These are phyloP conservation scores for Thermochaetoides thermophila DNA, from an alignment of 495 filamentous ascomycete species.

Conservation along the genomic window DNA sequence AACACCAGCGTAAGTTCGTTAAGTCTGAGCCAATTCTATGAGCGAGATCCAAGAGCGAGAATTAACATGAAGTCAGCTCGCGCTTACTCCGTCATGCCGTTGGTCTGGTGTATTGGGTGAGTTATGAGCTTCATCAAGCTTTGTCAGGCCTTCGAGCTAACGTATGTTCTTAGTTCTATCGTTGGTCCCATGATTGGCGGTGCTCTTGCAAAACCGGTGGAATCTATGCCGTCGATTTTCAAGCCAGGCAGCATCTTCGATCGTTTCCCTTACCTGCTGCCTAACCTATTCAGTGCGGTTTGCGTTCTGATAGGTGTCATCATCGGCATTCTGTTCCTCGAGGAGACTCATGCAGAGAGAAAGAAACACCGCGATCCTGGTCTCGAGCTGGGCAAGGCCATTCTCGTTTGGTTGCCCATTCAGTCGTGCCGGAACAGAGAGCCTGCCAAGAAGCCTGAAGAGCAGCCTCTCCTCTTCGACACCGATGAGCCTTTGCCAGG, in stretches of 20 bases:
- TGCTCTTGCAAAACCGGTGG: slow-evolving; percentile 71
- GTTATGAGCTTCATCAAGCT: too few species aligned
- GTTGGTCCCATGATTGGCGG: slow-evolving; percentile 85
- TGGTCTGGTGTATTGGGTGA: slow-evolving; percentile 90
- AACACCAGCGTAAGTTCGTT: slow-evolving; percentile 61
- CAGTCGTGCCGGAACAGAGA: slow-evolving; percentile 8
- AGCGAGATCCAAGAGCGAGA: slow-evolving; percentile 3
- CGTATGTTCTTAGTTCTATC: slow-evolving; percentile 38
- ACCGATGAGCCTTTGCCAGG: slow-evolving; percentile 43
- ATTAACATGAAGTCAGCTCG: slow-evolving; percentile 40
- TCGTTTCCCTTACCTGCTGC: slow-evolving; percentile 76
- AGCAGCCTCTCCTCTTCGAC: slow-evolving; percentile 36
- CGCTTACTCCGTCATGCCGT: slow-evolving; percentile 93
- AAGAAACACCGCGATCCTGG: slow-evolving; percentile 63
- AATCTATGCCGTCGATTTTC: slow-evolving; percentile 67
- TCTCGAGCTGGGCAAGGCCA: slow-evolving; percentile 58
- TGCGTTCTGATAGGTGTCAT: slow-evolving; percentile 65
- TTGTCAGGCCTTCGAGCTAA: too few species aligned
- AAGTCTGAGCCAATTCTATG: too few species aligned
- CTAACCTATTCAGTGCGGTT: slow-evolving; percentile 77
- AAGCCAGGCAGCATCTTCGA: slow-evolving; percentile 62
- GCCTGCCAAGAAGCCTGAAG: slow-evolving; percentile 21
- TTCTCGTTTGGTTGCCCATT: slow-evolving; percentile 42
- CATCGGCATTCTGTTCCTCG: slow-evolving; percentile 77
- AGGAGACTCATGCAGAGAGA: slow-evolving; percentile 86